A percentile compares a stretch with the other conserved stretches of the same genome.
Conservation (phyloP, 352 stramenopile species). For the Peronospora destructor region DNA sequence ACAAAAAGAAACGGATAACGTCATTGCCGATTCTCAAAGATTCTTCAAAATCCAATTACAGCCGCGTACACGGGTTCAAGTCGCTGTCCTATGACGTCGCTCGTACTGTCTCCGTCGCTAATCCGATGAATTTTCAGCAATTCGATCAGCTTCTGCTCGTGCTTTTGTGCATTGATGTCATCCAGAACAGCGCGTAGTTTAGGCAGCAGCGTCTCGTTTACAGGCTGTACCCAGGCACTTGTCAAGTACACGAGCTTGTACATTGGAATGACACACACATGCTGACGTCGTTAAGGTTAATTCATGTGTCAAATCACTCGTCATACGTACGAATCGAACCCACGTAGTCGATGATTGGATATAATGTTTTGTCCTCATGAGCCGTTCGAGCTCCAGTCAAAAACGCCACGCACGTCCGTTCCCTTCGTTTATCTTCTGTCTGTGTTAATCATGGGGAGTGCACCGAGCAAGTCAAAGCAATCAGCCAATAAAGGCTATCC, state of each 20-base stretch:
- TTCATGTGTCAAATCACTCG: slow-evolving; percentile 12
- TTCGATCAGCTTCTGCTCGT: slow-evolving; percentile 7
- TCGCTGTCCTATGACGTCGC: slow-evolving; percentile 8
- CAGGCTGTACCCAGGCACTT: slow-evolving; percentile 34
- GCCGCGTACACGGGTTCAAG: slow-evolving; percentile 22
- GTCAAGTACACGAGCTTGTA: slow-evolving; percentile 43
- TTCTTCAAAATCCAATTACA: background rate
- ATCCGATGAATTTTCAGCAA: slow-evolving; percentile 27
- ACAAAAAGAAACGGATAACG: background rate
- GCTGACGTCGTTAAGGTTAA: background rate
- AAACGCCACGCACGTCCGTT: slow-evolving; percentile 11
- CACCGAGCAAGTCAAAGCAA: slow-evolving; percentile 32
- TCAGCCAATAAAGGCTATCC: slow-evolving; percentile 30
- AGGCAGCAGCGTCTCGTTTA: slow-evolving; percentile 29
- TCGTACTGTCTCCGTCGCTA: background rate
- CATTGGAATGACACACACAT: slow-evolving; percentile 9
- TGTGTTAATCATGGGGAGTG: slow-evolving; percentile 37
- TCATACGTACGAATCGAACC: slow-evolving; percentile 14
- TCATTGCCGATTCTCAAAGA: background rate
- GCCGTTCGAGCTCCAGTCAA: slow-evolving; percentile 32
- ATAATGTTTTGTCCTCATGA: slow-evolving; percentile 13
- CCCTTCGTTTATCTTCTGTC: background rate
- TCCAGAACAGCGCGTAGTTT: slow-evolving; percentile 15
- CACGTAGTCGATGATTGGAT: slow-evolving; percentile 8
- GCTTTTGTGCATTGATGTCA: slow-evolving; percentile 6